Evolutionary conservation across 164 flowering plant genomes (phyloP), one percentile per base, ranked within the genome.

Genomic region (Sextonia rubra): DNA sequence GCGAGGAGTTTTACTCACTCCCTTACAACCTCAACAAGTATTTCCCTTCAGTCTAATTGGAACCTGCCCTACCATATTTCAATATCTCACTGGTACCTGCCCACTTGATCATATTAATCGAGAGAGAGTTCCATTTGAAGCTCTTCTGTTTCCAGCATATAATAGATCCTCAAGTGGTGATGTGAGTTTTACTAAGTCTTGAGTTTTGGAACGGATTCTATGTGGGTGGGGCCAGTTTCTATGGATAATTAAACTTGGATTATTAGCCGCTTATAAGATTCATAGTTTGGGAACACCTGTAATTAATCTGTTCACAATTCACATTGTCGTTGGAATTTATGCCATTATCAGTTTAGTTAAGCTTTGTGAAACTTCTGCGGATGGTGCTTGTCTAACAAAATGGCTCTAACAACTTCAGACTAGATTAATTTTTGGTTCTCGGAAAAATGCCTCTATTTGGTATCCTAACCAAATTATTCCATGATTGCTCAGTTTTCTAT

Each of bases 1-100:
- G 88, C 55, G 97, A 81, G 37, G 99, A 96, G 71, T 93, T 96
- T 63, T 96, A 93, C 72, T 78, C 90, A 1, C 85, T 96, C 64
- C 99, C 99, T 17, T 86, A 60, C 77, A 87, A 85, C 65, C 91
- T 96, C 2, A 86, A 87, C 76, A 90, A 87, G 76, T 85, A 83
- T 74, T 96, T 96, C 85, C 99, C 99, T 17, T 89, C 98, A 24
- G 52, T 82, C 61, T 91, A 83, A 73, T 55, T 32, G 7, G 61
- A 29, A 65, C 71, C 22, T 24, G 58, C 4, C 24, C 24, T 1
- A 2, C 15, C 56, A 70, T 9, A 9, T 70, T 15, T 68, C 52
- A 47, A 22, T 68, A 30, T 30, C 29, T 62, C 67, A 44, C 47
- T 20, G 26, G 47, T 71, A 18, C 37, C 63, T 44, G 69, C 69